Evolutionary conservation across 2,329 filamentous ascomycete genomes (phyloP), one percentile per base, ranked within the genome.

Genomic region (Septoria linicola): DNA sequence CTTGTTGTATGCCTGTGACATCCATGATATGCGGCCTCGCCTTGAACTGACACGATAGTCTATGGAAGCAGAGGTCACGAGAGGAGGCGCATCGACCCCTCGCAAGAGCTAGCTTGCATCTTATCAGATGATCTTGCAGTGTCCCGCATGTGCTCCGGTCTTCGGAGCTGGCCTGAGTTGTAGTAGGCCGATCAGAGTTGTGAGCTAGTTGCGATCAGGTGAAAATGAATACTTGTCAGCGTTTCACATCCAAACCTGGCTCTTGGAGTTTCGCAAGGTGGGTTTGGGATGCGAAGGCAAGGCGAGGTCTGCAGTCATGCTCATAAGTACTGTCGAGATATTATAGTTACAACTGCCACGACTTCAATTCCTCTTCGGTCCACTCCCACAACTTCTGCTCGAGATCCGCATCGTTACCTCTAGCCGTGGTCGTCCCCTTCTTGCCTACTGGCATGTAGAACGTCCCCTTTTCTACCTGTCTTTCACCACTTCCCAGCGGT

Each of bases 391-490:
- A 37, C 21, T 52, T 52, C 44, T 44, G 20, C 27, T 54, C 57
- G 54, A 70, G 41, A 31, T 56, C 51, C 25, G 57, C 54, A 54
- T 69, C 62, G 37, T 53, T 51, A 3, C 57, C 63, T 20, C 53
- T 51, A 4, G 43, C 44, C n/a, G 51, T 63, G 3, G 55, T 53
- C 10, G 51, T 49, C 6, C 61, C 64, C 40, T 45, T 53, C 40
- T 59, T 56, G 0, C 67, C 72, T n/a, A 73, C 62, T 14, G 72
- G 72, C 30, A 61, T 70, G 57, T 76, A 78, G 55, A 72, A 78
- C 1, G n/a, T 36, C 8, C 57, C 57, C 25, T 20, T 55, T 30
- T 45, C 41, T 4, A 59, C 50, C 34, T 54, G 27, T 31, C 51
- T 45, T 14, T 49, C 19, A 1, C 53, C 56, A 31, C 55, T 66